Evolutionary conservation across 1,139 yeast genomes (phyloP).

Genomic region (Candida tunisiensis): DNA sequence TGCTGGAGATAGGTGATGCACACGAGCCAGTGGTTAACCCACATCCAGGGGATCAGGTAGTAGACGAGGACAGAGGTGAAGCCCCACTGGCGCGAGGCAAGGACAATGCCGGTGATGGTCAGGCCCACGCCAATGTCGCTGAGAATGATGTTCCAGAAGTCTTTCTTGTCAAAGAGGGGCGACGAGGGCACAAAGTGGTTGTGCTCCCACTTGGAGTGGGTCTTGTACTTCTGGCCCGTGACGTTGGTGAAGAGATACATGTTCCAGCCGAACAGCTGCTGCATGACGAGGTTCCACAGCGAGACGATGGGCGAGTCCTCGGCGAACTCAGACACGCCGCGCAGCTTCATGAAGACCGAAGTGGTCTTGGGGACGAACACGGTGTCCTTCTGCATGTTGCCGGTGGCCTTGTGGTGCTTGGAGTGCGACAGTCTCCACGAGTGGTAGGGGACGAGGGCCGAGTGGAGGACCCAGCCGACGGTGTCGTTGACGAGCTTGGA

Average conservation of each 20-base stretch:
- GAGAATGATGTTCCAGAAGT: constrained; percentile 50
- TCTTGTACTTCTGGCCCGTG: constrained; percentile 56
- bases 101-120: constrained; percentile 38
- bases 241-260: constrained; percentile 51
- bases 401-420: constrained; percentile 81
- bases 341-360: constrained; percentile 30
- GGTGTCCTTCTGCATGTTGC: constrained; percentile 66
- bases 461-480: constrained; percentile 73
- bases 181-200: constrained; percentile 59
- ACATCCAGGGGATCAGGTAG: constrained; percentile 64
- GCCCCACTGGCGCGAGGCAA: constrained; percentile 50
- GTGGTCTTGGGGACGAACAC: constrained; percentile 63
- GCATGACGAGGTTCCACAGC: constrained; percentile 36
- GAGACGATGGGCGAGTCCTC: constrained; percentile 65
- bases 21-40: constrained; percentile 84
- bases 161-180: constrained; percentile 55
- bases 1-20: constrained; percentile 76
- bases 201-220: constrained; percentile 30
- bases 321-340: constrained; percentile 30
- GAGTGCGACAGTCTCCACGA: constrained; percentile 76
- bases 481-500: constrained; percentile 51
- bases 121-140: constrained; percentile 56
- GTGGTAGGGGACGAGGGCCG: constrained; percentile 69
- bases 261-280: constrained; percentile 68
- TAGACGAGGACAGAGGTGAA: constrained; percentile 44